A percentile compares a stretch with the other conserved stretches of the same genome.
phyloP scores from a whole-genome alignment of 495 filamentous ascomycete genomes.

The Xylaria cubensis region DNA sequence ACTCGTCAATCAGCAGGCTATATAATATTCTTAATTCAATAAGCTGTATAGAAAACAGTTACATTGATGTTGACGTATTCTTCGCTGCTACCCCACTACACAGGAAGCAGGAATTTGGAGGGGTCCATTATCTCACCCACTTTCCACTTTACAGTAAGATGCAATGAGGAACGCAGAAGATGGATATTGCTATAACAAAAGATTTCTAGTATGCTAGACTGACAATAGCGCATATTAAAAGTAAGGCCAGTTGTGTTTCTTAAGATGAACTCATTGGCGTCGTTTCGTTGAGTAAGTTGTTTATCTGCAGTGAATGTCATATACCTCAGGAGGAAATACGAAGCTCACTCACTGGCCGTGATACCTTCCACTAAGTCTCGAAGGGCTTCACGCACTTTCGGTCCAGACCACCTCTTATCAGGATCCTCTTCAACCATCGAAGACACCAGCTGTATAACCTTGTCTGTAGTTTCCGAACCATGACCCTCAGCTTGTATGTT shows the following conservation, averaged over 20 bases:
- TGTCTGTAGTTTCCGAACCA: constrained; percentile 45
- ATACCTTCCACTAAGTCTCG: constrained; percentile 28
- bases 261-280: not conserved
- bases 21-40: not conserved
- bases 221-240: not conserved
- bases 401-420: constrained; percentile 47
- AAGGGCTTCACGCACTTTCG: constrained; percentile 31
- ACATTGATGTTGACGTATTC: not conserved
- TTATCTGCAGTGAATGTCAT: not conserved
- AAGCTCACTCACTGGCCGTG: not conserved
- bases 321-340: not conserved
- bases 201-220: not conserved
- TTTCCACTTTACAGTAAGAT: not conserved
- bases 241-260: not conserved
- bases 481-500: constrained; percentile 37
- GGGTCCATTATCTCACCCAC: not conserved
- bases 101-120: not conserved
- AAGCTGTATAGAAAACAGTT: not conserved
- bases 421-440: constrained; percentile 56
- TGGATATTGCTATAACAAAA: not conserved
- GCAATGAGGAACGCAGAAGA: not conserved
- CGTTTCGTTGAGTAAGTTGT: not conserved
- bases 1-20: not conserved
- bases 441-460: constrained; percentile 49
- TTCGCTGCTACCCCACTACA: not conserved